These are phyloP conservation scores for Anethum foeniculum DNA, from an alignment of 140 eudicot species.

Conservation along the genomic window DNA sequence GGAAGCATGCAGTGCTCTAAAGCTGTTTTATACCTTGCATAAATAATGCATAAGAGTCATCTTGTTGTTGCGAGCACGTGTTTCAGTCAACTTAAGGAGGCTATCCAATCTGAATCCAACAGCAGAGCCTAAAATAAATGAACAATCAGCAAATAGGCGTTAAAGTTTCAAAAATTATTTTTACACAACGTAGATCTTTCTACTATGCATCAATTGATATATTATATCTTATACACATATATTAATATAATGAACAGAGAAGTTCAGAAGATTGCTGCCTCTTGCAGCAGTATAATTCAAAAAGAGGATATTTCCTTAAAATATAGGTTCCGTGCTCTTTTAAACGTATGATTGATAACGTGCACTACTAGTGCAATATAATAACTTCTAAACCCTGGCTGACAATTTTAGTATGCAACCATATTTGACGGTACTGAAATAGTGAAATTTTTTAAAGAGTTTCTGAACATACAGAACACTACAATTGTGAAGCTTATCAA, in stretches of 20 bases:
- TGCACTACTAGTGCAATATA: background rate
- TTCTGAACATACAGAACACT: background rate
- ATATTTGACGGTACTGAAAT: background rate
- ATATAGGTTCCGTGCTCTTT: background rate
- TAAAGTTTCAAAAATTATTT: background rate
- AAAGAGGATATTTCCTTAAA: background rate
- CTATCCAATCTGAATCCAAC: slow-evolving; percentile 65
- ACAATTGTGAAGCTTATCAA: background rate
- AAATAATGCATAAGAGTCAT: slow-evolving; percentile 74
- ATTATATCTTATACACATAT: background rate
- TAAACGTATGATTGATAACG: background rate
- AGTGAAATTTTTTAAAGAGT: background rate
- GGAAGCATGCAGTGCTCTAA: background rate
- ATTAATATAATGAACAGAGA: background rate
- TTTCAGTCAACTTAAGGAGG: slow-evolving; percentile 60
- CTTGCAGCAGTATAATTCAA: background rate
- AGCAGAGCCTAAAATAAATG: slow-evolving; percentile 42
- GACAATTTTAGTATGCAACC: background rate
- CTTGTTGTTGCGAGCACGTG: slow-evolving; percentile 50
- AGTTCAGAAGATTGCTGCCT: background rate
- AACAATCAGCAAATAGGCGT: background rate
- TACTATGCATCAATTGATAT: background rate
- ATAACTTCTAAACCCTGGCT: too few relatives aligned
- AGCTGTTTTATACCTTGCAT: slow-evolving; percentile 38
- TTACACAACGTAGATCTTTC: background rate